Conservation (phyloP, 345 rosid species). For the Dipteronia dyeriana region DNA sequence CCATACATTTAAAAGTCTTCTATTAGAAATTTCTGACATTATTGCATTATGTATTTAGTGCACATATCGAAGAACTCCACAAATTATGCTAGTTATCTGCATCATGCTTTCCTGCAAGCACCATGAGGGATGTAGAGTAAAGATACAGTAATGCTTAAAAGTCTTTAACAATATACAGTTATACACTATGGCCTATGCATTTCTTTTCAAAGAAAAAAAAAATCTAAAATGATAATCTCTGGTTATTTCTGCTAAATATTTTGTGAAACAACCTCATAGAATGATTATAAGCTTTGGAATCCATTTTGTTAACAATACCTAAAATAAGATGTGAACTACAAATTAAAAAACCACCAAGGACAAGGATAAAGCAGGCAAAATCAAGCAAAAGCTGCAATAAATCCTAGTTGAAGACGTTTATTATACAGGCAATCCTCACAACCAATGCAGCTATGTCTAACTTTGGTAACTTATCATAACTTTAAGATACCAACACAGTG, state of each 20-base stretch:
- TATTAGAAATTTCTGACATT: not conserved
- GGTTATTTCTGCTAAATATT: not conserved
- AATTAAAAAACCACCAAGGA: not conserved
- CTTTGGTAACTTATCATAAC: not conserved
- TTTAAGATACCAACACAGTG: not conserved
- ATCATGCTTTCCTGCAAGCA: not conserved
- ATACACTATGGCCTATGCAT: too few relatives aligned
- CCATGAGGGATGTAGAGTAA: not conserved
- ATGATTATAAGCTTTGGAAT: not conserved
- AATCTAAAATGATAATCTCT: not conserved
- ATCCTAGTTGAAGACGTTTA: not conserved
- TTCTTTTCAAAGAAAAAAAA: not conserved
- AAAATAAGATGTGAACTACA: not conserved
- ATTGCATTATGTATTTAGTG: not conserved
- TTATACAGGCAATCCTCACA: not conserved
- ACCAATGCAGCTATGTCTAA: not conserved
- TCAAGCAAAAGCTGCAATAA: not conserved
- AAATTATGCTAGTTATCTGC: not conserved
- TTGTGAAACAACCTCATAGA: not conserved
- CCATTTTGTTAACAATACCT: not conserved
- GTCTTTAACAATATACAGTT: not conserved
- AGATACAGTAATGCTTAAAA: not conserved
- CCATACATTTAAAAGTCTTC: constrained; percentile 12
- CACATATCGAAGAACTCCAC: constrained; percentile 6
- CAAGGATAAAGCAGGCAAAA: not conserved